These are phyloP conservation scores for Scenedesmus sp. DNA, from an alignment of 163 green algal genomes.

Conservation along the genomic window DNA sequence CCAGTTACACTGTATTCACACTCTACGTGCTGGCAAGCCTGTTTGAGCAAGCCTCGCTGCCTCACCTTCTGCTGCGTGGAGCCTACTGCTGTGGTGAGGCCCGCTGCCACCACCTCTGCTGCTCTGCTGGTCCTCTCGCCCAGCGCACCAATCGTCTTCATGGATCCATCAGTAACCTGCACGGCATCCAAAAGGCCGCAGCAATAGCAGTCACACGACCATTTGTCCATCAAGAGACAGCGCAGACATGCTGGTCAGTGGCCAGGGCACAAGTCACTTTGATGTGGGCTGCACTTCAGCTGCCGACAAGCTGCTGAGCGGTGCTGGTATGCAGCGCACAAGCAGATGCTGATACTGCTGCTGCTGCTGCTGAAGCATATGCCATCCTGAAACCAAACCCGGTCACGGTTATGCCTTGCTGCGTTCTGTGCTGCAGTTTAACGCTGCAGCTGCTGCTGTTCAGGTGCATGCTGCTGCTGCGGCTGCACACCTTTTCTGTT, in stretches of 20 bases:
- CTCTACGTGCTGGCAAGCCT: no score
- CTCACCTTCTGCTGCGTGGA: slow-evolving; percentile 40
- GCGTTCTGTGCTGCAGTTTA: no score
- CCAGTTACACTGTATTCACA: no score
- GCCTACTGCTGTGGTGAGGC: slow-evolving; percentile 30
- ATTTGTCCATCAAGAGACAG: not conserved
- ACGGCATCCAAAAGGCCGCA: not conserved
- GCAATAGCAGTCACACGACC: not conserved
- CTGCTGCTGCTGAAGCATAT: not conserved
- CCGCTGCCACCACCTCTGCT: slow-evolving; percentile 39
- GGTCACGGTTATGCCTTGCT: not conserved
- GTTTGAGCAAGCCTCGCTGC: not conserved
- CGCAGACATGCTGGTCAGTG: not conserved
- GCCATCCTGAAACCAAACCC: no score
- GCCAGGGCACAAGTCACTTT: not conserved
- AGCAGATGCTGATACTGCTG: not conserved
- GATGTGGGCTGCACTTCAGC: not conserved
- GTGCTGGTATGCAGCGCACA: not conserved
- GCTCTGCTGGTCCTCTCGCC: slow-evolving; percentile 41
- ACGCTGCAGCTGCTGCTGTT: not conserved
- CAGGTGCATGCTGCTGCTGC: not conserved
- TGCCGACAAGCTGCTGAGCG: not conserved
- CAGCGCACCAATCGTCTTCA: slow-evolving; percentile 45
- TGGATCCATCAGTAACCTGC: slow-evolving; percentile 37
- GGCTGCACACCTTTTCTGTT: slow-evolving; percentile 51